Base-by-base conservation (phyloP, 78 protist genomes). In the Speleostelium caveatum region DNA sequence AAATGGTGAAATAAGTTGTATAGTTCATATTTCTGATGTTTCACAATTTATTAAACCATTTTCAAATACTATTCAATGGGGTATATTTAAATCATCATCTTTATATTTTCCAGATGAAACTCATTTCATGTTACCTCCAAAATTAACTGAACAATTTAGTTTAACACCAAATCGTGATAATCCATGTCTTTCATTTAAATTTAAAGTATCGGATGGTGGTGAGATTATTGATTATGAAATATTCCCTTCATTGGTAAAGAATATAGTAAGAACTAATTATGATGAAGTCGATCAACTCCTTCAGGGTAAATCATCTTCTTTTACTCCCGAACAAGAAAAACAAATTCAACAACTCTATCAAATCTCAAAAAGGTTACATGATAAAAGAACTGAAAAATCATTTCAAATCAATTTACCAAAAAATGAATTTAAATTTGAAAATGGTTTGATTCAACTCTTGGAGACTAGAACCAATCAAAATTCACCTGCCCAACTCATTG, bases 1-100 rank as follows among this genome's bases (percentile, higher is more conserved):
- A 33, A 51, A 80, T 41, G 89, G 74, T 30, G 26, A 38, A 7
- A 45, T 68, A 49, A 30, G 58, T 17, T 42, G 41, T 0, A 26
- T 80, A 41, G 89, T 80, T 19, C 89, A 80, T 68, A 68, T 80
- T 36, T 10, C 89, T 3, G 89, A 80, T 68, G 89, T 68, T 14
- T n/a, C 60, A 0, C 4, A 24, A 5, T 5, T 68, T 0, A 26
- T 66, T 3, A 22, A 10, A 62, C 71, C 74, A 51, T 35, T n/a
- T 32, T 19, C 39, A 24, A 28, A 36, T 16, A 19, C 32, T 3
- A 55, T 51, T 36, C 16, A 35, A 24, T 78, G 87, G 87, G 75
- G 68, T 17, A 63, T 32, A 65, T 53, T 78, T 2, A 78, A 78
- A 55, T 33, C 67, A 28, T 68, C 78, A 2, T 68, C 78, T 2